Conservation (phyloP, 1,139 yeast genomes). For the Debaryomyces coudertii region DNA sequence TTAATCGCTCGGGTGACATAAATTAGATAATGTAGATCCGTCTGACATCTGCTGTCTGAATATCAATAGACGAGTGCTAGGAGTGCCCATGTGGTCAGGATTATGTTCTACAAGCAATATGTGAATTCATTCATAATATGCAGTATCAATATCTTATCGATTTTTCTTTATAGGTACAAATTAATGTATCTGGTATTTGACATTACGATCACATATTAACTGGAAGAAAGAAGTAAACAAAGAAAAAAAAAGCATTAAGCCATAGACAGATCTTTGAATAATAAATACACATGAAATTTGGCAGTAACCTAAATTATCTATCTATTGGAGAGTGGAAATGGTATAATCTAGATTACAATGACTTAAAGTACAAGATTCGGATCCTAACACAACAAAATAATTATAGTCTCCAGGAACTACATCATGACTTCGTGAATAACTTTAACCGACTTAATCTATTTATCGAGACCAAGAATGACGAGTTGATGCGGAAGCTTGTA, state of each 20-base stretch:
- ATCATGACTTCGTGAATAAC: conserved; percentile 45
- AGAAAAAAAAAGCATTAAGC: background rate
- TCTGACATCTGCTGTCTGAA: too few species aligned
- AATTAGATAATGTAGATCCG: background rate
- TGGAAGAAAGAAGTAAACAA: background rate
- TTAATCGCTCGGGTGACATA: background rate
- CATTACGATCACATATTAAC: background rate
- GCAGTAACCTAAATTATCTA: conserved; percentile 68
- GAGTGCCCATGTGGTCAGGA: conserved; percentile 3
- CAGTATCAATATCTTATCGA: conserved; percentile 1
- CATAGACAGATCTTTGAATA: background rate
- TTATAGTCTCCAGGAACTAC: conserved; percentile 24
- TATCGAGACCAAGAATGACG: conserved; percentile 68
- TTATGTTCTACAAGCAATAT: background rate
- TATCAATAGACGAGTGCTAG: background rate
- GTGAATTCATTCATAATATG: background rate
- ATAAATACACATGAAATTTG: conserved; percentile 70
- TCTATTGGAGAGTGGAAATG: conserved; percentile 89
- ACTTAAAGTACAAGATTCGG: conserved; percentile 64
- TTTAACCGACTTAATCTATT: conserved; percentile 61
- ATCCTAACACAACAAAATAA: conserved; percentile 19
- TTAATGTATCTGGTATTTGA: background rate
- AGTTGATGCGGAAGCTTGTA: conserved; percentile 42
- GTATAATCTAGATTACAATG: conserved; percentile 82
- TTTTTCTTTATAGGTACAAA: background rate